Conservation (phyloP, 352 stramenopile species). For the Globisporangium paddicum region DNA sequence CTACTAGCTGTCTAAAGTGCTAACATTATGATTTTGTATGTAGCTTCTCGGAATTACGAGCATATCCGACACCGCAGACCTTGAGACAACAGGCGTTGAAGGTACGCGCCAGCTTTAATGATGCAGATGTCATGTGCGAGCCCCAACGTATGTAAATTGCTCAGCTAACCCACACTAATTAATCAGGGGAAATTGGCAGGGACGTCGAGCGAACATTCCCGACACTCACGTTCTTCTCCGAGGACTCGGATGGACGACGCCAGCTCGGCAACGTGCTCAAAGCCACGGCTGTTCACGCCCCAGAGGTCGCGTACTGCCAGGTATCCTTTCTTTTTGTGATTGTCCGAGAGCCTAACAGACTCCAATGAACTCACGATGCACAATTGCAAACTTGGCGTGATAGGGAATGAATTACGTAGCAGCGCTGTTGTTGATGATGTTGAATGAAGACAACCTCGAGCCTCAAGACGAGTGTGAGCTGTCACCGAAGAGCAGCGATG, state of each 20-base stretch:
- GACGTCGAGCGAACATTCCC: constrained; percentile 78
- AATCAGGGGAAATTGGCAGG: constrained; percentile 59
- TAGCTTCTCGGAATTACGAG: constrained; percentile 39
- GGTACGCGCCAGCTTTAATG: constrained; percentile 16
- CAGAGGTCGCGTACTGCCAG: constrained; percentile 77
- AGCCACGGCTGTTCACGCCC: constrained; percentile 36
- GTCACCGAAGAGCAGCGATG: constrained; percentile 2
- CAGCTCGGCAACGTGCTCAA: constrained; percentile 77
- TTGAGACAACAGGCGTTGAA: constrained; percentile 60
- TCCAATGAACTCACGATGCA: neutral
- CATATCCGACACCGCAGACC: constrained; percentile 24
- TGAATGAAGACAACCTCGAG: constrained; percentile 17
- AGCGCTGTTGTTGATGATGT: constrained; percentile 45
- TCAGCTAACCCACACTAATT: neutral
- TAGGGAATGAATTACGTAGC: constrained; percentile 87
- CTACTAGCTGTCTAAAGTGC: constrained; percentile 1
- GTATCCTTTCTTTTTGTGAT: constrained; percentile 14
- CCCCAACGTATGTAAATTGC: neutral
- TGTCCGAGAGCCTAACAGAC: neutral
- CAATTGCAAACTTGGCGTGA: neutral
- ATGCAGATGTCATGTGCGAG: neutral
- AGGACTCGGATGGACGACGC: constrained; percentile 37
- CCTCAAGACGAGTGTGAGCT: neutral
- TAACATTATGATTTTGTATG: too few relatives aligned
- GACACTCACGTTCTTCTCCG: constrained; percentile 43